Base-by-base conservation (phyloP, 164 flowering plant species). In the Protea cynaroides region DNA sequence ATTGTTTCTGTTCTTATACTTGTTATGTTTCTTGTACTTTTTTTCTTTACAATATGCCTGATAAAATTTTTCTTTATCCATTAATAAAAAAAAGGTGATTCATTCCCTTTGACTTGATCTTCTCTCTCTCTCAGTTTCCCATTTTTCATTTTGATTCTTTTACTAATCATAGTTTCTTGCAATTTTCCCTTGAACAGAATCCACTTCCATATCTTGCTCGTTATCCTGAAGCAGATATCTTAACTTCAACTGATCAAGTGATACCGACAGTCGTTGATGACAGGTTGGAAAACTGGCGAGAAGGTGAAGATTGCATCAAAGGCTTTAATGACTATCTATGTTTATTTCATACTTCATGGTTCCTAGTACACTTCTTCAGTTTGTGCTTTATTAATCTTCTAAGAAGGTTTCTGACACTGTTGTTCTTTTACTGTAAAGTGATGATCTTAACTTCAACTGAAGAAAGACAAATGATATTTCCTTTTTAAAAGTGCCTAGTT, bases 151-250 rank as follows among this genome's bases (percentile, higher is more conserved):
- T 19, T 63, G 54, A n/a, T 69, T 24, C 22, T 7, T 55, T 58
- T 22, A 18, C 59, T 14, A 68, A 23, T 61, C 52, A 65, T 55
- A 19, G 43, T 58, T 52, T 43, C 29, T 12, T 40, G 4, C 1
- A 62, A 9, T 50, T 67, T 63, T 69, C 68, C 61, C 18, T 76
- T 66, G 46, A 67, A 76, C 93, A 94, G 99, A 78, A 94, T 61
- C 99, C 99, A 13, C 96, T 94, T 54, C 99, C 97, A 17, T 94
- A 91, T 76, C 72, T 94, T 72, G 85, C 97, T 68, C 90, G 87
- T 62, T 91, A 80, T 75, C 97, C 96, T 56, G 89, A 67, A 67
- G 99, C 99, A 59, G 99, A 94, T 76, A 77, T 94, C 61, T 79
- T 91, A 71, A 91, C 99, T 58, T 94, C 99, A 64, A 89, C 84